Conservation (phyloP, 1,284 basidiomycete genomes). For the Rhodofomes roseus region DNA sequence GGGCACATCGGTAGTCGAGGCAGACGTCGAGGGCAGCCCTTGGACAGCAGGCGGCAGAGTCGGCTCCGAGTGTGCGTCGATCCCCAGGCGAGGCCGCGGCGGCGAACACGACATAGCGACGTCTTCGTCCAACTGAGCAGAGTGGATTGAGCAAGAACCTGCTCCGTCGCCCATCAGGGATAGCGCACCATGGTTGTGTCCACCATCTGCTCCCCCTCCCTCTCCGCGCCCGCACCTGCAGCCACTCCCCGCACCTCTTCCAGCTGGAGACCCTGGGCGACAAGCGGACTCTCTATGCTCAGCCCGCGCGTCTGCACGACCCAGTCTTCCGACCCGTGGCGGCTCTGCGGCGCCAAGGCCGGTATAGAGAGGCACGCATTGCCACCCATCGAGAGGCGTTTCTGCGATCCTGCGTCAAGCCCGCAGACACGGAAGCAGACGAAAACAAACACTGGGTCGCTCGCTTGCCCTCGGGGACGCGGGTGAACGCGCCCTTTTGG, state of each 20-base stretch:
- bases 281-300: slow-evolving; percentile 52
- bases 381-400: slow-evolving; percentile 47
- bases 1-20: slow-evolving; percentile 2
- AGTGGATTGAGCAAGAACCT: background rate
- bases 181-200: slow-evolving; percentile 14
- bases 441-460: slow-evolving; percentile 1
- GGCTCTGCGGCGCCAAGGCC: slow-evolving; percentile 16
- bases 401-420: slow-evolving; percentile 33
- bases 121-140: slow-evolving; percentile 3
- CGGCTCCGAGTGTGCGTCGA: slow-evolving; percentile 6
- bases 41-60: background rate
- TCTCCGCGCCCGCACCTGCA: background rate
- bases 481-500: slow-evolving; percentile 9
- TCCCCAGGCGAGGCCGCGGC: slow-evolving; percentile 3
- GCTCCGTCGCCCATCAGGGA: background rate
- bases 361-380: slow-evolving; percentile 25
- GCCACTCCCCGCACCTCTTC: slow-evolving; percentile 10
- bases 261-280: slow-evolving; percentile 10
- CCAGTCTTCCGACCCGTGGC: slow-evolving; percentile 57
- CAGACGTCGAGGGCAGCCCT: background rate
- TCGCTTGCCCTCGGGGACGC: background rate
- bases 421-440: background rate
- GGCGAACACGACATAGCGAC: slow-evolving; percentile 7
- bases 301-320: slow-evolving; percentile 58
- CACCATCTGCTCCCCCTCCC: slow-evolving; percentile 9